Evolutionary conservation across 208 protist species (phyloP).

Genomic region (Trichomonas vaginalis): DNA sequence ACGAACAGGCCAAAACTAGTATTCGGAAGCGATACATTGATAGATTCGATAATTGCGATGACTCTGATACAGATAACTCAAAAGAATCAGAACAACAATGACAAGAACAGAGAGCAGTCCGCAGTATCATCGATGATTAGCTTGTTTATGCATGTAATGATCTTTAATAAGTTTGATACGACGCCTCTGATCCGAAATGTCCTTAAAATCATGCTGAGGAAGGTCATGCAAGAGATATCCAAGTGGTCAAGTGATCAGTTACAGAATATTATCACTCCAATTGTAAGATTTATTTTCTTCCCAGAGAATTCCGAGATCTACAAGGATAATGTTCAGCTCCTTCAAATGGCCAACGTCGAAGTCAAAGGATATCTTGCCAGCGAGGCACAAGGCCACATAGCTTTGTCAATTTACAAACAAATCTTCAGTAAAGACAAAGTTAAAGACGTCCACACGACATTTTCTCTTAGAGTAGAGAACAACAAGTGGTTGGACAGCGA

Average conservation of each 20-base stretch:
- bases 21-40: not conserved
- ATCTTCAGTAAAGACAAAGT: not conserved
- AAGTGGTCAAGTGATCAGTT: not conserved
- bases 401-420: not conserved
- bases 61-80: not conserved
- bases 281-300: not conserved
- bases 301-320: not conserved
- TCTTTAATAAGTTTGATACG: not conserved
- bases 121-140: not conserved
- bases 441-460: not conserved
- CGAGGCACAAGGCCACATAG: not conserved
- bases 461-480: not conserved
- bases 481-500: not conserved
- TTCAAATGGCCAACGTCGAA: not conserved
- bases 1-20: not conserved
- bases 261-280: not conserved
- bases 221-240: not conserved
- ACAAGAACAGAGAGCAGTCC: not conserved
- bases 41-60: not conserved
- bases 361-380: not conserved
- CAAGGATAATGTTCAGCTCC: not conserved
- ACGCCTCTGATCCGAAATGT: not conserved
- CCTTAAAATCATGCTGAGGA: not conserved
- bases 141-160: not conserved
- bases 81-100: not conserved